phyloP scores from a whole-genome alignment of 2,329 filamentous ascomycete genomes.

The Cladophialophora carrionii region DNA sequence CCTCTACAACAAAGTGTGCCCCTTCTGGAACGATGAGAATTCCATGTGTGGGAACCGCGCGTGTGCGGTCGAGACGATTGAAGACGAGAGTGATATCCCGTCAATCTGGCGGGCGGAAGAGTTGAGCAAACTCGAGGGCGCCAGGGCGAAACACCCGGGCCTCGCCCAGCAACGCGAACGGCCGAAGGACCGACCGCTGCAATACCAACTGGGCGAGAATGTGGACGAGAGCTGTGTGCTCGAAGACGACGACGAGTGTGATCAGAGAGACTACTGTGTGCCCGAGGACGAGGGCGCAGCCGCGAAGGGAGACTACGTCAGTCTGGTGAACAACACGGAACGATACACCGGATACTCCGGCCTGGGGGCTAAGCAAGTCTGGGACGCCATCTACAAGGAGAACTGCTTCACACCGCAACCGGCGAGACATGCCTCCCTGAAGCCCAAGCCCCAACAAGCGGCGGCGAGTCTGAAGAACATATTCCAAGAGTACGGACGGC shows the following conservation, averaged over 20 bases:
- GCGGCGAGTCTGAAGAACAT: constrained; percentile 65
- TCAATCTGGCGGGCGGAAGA: constrained; percentile 88
- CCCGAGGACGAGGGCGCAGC: constrained; percentile 87
- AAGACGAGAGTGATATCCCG: constrained; percentile 93
- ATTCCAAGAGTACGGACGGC: constrained; percentile 55
- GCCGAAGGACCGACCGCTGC: constrained; percentile 70
- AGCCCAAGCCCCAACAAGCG: constrained; percentile 49
- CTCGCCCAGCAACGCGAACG: constrained; percentile 72
- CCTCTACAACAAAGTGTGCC: constrained; percentile 89
- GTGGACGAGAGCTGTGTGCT: constrained; percentile 96
- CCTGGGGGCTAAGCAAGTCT: constrained; percentile 82
- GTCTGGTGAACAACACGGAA: constrained; percentile 88
- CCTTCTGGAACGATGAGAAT: constrained; percentile 92
- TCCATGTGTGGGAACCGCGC: constrained; percentile 97
- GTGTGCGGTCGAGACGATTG: constrained; percentile 91
- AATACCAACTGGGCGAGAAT: constrained; percentile 78
- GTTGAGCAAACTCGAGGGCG: constrained; percentile 87
- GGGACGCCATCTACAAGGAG: constrained; percentile 95
- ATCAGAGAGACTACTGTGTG: constrained; percentile 94
- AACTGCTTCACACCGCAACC: constrained; percentile 78
- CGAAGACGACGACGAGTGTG: constrained; percentile 96
- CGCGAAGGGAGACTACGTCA: constrained; percentile 94
- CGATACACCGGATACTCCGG: constrained; percentile 93
- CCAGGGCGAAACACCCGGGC: constrained; percentile 84
- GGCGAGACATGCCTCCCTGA: constrained; percentile 38